Evolutionary conservation across 352 stramenopile genomes (phyloP).

Genomic region (Thalassiosira livingstoniorum): DNA sequence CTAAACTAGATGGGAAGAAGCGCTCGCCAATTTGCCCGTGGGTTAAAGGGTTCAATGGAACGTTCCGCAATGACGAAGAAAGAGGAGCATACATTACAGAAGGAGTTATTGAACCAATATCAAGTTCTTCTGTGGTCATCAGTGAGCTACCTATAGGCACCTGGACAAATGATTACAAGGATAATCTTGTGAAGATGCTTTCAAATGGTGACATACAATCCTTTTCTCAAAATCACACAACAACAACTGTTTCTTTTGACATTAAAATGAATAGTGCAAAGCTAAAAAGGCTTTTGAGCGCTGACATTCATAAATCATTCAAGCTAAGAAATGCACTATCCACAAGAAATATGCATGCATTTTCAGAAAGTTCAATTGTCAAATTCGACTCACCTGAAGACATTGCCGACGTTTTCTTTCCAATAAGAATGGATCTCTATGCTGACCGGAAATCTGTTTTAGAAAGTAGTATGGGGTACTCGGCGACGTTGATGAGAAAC

Average conservation of each 20-base stretch:
- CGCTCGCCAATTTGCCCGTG: conserved; percentile 90
- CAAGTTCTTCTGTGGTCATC: conserved; percentile 90
- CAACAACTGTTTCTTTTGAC: conserved; percentile 75
- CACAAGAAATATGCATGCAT: conserved; percentile 98
- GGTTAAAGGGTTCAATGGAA: conserved; percentile 95
- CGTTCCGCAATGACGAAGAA: conserved; percentile 83
- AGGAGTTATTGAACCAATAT: conserved; percentile 38
- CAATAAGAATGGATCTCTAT: conserved; percentile 92
- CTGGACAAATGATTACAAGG: conserved; percentile 98
- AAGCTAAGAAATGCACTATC: conserved; percentile 93
- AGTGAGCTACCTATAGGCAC: conserved; percentile 95
- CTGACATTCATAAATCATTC: conserved; percentile 93
- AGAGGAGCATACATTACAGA: conserved; percentile 59
- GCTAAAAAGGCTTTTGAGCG: conserved; percentile 87
- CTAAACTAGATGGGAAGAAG: conserved; percentile 83
- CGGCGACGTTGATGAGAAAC: conserved; percentile 92
- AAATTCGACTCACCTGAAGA: conserved; percentile 92
- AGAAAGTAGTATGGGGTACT: conserved; percentile 89
- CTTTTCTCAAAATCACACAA: conserved; percentile 82
- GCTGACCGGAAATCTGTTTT: conserved; percentile 89
- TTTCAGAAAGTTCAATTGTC: conserved; percentile 92
- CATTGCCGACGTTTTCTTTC: conserved; percentile 95
- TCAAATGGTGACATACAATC: conserved; percentile 87
- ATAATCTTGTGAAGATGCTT: conserved; percentile 91
- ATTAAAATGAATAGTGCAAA: conserved; percentile 86